These are phyloP conservation scores for Geotrichum candidum DNA, from an alignment of 1,139 yeast genomes.

Conservation along the genomic window DNA sequence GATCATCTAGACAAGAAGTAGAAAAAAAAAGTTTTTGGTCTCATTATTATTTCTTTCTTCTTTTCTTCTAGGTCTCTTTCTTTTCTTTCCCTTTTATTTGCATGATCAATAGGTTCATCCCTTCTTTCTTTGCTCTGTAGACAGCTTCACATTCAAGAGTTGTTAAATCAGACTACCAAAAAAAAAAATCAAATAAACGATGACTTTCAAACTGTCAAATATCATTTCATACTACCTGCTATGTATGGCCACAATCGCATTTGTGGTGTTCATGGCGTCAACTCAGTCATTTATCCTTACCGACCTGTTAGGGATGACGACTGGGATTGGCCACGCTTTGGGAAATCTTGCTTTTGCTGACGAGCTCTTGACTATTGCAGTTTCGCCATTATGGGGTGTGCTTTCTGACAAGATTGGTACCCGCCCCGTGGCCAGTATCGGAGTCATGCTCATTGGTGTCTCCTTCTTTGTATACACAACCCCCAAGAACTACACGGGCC, in stretches of 20 bases:
- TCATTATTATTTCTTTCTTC: not conserved
- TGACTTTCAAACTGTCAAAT: constrained; percentile 19
- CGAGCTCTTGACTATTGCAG: constrained; percentile 49
- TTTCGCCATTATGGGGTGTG: constrained; percentile 62
- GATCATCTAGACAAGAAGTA: not conserved
- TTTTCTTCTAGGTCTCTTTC: not conserved
- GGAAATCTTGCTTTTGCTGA: constrained; percentile 61
- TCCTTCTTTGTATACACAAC: constrained; percentile 46
- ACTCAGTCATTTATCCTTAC: constrained; percentile 63
- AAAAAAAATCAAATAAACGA: not conserved
- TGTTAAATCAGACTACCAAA: not conserved
- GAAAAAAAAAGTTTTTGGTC: no score
- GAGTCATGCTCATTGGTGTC: constrained; percentile 45
- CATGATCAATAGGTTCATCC: no score
- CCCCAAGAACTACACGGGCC: constrained; percentile 42
- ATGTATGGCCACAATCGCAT: constrained; percentile 50
- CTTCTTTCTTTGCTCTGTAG: not conserved
- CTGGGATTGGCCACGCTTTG: constrained; percentile 45
- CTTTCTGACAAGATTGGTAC: constrained; percentile 60
- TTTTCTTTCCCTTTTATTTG: not conserved
- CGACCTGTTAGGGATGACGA: constrained; percentile 46
- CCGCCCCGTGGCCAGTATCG: constrained; percentile 45
- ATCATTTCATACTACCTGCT: constrained; percentile 28
- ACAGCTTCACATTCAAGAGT: no score
- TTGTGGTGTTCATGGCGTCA: constrained; percentile 60